A percentile compares a stretch with the other conserved stretches of the same genome.
These are phyloP conservation scores for Ganoderma multipileum DNA, from an alignment of 1,284 basidiomycete species.

Conservation along the genomic window DNA sequence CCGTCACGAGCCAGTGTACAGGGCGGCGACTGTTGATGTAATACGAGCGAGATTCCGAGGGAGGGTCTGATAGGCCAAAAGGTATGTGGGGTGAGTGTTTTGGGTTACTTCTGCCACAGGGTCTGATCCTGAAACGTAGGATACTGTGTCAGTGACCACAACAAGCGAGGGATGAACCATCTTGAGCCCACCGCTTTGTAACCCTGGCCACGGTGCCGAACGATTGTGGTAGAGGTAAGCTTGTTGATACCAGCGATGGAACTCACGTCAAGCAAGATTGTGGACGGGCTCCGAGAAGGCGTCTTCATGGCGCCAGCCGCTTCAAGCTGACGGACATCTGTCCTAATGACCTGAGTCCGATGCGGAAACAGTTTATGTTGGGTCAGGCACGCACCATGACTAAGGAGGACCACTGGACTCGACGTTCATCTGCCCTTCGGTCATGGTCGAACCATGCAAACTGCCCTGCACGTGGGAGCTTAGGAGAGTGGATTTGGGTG, in stretches of 20 bases:
- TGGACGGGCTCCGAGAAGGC: background rate
- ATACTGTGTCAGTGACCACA: background rate
- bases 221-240: background rate
- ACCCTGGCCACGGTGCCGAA: background rate
- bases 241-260: background rate
- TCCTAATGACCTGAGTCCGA: too few species aligned
- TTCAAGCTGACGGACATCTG: too few species aligned
- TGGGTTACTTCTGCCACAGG: background rate
- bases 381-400: background rate
- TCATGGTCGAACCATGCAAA: background rate
- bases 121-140: background rate
- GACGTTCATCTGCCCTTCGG: background rate
- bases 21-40: background rate
- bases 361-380: background rate
- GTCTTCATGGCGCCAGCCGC: background rate
- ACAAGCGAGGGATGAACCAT: background rate
- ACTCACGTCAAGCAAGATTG: background rate
- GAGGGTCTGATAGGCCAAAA: background rate
- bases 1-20: background rate
- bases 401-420: background rate
- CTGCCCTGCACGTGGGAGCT: background rate
- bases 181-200: background rate
- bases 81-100: background rate
- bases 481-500: background rate
- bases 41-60: background rate